These are phyloP conservation scores for Leptomonas seymouri DNA, from an alignment of 208 protist genomes.

Conservation along the genomic window DNA sequence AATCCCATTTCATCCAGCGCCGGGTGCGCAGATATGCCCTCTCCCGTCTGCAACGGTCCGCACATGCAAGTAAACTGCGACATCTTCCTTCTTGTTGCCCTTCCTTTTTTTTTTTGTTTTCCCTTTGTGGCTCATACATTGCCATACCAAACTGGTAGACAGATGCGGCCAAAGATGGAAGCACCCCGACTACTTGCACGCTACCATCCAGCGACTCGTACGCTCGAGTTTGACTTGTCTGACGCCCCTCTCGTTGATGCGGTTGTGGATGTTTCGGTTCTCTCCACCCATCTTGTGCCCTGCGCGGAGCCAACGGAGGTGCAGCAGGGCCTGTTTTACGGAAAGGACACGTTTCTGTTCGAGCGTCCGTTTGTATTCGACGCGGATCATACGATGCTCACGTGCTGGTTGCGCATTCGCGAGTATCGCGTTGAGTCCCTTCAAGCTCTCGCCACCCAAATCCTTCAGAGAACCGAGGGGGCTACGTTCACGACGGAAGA, in stretches of 20 bases:
- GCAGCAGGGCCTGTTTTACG: slow-evolving; percentile 31
- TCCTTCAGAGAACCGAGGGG: neutral
- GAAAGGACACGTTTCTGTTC: slow-evolving; percentile 31
- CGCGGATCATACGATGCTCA: neutral
- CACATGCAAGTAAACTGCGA: too few species aligned
- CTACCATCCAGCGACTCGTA: slow-evolving; percentile 18
- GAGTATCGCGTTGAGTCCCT: slow-evolving; percentile 4
- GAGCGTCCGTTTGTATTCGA: slow-evolving; percentile 15
- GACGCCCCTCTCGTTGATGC: slow-evolving; percentile 27
- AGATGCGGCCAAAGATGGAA: neutral
- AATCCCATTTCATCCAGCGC: too few species aligned
- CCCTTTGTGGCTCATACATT: neutral
- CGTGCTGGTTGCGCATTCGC: slow-evolving; percentile 24
- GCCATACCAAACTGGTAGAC: neutral
- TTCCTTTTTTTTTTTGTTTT: neutral
- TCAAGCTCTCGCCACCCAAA: neutral
- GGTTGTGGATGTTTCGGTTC: slow-evolving; percentile 9
- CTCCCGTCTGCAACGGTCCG: too few species aligned
- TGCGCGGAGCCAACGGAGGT: neutral
- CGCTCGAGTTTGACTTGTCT: slow-evolving; percentile 23
- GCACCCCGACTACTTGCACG: slow-evolving; percentile 3
- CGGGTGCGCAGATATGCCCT: too few species aligned
- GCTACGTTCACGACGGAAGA: neutral
- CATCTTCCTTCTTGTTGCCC: neutral
- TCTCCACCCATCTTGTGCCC: neutral